Evolutionary conservation across 192 early-diverging fungal genomes (phyloP), one percentile per base, ranked within the genome.

Genomic region (Coemansia sp.): DNA sequence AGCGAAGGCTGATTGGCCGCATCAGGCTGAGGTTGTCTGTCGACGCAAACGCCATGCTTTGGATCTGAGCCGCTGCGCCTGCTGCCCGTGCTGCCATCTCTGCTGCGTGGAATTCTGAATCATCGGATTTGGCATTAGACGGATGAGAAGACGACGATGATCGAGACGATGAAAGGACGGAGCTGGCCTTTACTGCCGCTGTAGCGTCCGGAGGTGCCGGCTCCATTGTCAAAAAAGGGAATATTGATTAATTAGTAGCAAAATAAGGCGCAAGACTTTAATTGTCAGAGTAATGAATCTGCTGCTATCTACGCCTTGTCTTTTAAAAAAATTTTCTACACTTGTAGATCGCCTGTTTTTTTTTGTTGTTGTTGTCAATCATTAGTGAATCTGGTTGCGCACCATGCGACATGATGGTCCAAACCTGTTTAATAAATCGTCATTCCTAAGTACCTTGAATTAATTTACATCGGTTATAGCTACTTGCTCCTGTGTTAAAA

Each of bases 341-440:
- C 29, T 30, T 55, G 52, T 55, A 29, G 11, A 55, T 55, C 52
- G 7, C 22, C 9, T 27, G 49, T 4, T 13, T 52, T 52, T 52
- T 52, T 24, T 62, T 45, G 61, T 45, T 52, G 61, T 45, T 52
- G 61, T 45, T 62, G 41, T 32, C 39, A n/a, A 44, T 44, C 61
- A 3, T 9, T 20, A 44, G 41, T 44, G 24, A 43, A 43, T n/a
- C 61, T 5, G 40, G 20, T 45, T 62, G 61, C 24, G 61, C 24
- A 62, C 38, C 44, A 45, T 45, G 44, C 44, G 44, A 45, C 44
- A 15, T 41, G 40, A 15, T 41, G 40, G 13, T 4, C 11, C 40
- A 41, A 41, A 41, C 40, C 40, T 41, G 40, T 41, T 15, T 40
- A 1, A 8, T 35, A 35, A 35, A 35, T 35, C 34, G 8, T 35